phyloP scores from a whole-genome alignment of 768 basidiomycete species.

The Lactarius trivialis region DNA sequence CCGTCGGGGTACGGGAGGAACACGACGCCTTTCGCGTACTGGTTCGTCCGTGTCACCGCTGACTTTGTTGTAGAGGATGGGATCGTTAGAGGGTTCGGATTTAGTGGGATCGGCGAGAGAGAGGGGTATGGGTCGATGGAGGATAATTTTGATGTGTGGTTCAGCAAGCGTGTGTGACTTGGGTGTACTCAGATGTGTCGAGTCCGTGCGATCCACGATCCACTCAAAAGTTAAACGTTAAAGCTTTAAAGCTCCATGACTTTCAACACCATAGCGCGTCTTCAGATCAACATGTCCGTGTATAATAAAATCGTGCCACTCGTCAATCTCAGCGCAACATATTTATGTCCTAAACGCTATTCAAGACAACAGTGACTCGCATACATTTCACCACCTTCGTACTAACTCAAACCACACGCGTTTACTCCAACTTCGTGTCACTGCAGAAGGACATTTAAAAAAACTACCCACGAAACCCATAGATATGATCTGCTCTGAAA shows the following conservation, averaged over 20 bases:
- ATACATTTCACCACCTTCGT: neutral
- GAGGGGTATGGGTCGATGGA: neutral
- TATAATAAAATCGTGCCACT: neutral
- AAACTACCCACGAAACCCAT: neutral
- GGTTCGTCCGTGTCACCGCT: neutral
- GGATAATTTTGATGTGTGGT: constrained; percentile 8
- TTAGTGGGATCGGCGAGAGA: neutral
- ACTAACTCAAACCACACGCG: neutral
- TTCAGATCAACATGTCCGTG: neutral
- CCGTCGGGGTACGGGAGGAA: constrained; percentile 16
- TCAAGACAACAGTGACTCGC: neutral
- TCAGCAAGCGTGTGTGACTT: neutral
- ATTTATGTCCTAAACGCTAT: neutral
- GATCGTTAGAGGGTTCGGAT: neutral
- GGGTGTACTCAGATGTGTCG: too few relatives aligned
- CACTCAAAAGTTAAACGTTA: neutral
- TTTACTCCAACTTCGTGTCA: neutral
- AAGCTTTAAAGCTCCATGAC: too few relatives aligned
- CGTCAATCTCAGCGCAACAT: neutral
- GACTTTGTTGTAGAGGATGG: constrained; percentile 5
- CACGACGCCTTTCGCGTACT: constrained; percentile 3
- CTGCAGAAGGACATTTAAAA: neutral
- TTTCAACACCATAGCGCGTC: neutral
- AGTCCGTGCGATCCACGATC: too few relatives aligned
- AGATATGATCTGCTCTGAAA: neutral